A percentile compares a stretch with the other conserved stretches of the same genome.
Conservation (phyloP, 768 basidiomycete species). For the Termitomyces eurrhizus region DNA sequence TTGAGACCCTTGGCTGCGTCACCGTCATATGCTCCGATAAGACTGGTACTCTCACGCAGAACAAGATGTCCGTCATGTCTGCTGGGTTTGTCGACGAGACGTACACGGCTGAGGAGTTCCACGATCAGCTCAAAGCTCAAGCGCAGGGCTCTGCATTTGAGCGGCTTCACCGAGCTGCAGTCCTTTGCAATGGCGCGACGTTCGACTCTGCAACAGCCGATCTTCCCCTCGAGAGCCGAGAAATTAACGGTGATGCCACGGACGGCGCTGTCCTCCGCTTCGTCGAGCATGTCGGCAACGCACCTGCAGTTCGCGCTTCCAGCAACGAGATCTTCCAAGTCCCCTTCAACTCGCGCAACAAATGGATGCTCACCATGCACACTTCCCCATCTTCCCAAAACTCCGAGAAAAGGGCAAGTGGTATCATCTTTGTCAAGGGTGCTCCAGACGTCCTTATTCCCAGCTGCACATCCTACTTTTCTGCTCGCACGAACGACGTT, state of each 20-base stretch:
- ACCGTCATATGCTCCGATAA: conserved; percentile 53
- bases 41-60: conserved; percentile 59
- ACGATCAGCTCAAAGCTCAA: background rate
- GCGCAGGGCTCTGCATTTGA: conserved; percentile 8
- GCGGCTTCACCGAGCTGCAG: conserved; percentile 29
- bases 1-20: conserved; percentile 64
- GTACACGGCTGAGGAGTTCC: conserved; percentile 23
- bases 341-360: conserved; percentile 49
- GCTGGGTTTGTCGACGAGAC: conserved; percentile 34
- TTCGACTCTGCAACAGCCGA: conserved; percentile 32
- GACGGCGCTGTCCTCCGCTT: conserved; percentile 55
- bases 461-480: conserved; percentile 26
- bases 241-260: conserved; percentile 45
- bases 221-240: conserved; percentile 27
- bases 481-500: conserved; percentile 15
- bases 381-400: conserved; percentile 3
- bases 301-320: conserved; percentile 17
- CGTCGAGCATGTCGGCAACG: conserved; percentile 24
- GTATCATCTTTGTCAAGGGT: conserved; percentile 48
- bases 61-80: conserved; percentile 54
- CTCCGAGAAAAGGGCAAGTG: conserved; percentile 11
- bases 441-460: conserved; percentile 53
- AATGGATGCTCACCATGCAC: conserved; percentile 52
- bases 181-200: conserved; percentile 55
- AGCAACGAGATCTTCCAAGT: conserved; percentile 32